Conservation (phyloP, 371 early-diverging fungal genomes). For the Saksenaea oblongispora region DNA sequence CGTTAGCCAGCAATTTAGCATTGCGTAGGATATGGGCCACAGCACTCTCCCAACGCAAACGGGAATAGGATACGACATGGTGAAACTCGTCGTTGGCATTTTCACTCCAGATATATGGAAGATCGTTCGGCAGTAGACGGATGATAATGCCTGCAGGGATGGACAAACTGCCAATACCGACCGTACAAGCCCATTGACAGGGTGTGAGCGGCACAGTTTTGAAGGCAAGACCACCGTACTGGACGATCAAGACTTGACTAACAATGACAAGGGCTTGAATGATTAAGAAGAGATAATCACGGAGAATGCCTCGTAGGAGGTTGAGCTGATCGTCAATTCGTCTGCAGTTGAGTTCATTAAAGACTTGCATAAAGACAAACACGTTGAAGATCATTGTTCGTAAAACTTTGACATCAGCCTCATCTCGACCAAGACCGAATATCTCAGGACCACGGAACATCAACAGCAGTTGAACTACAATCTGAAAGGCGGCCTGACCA, state of each 20-base stretch:
- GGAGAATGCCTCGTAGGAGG: slow-evolving; percentile 69
- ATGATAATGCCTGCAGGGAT: slow-evolving; percentile 75
- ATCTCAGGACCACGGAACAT: slow-evolving; percentile 29
- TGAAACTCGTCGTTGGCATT: slow-evolving; percentile 49
- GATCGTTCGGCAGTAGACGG: slow-evolving; percentile 61
- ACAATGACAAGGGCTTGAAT: slow-evolving; percentile 67
- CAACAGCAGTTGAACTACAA: slow-evolving; percentile 48
- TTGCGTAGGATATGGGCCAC: not conserved
- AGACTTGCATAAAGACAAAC: slow-evolving; percentile 73
- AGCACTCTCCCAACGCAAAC: slow-evolving; percentile 43
- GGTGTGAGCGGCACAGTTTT: slow-evolving; percentile 65
- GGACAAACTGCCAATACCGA: slow-evolving; percentile 72
- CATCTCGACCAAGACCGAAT: slow-evolving; percentile 24
- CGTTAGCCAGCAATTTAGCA: not conserved
- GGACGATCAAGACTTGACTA: slow-evolving; percentile 78
- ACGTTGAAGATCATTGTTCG: slow-evolving; percentile 70
- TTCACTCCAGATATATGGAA: slow-evolving; percentile 31
- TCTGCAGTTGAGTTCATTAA: slow-evolving; percentile 75
- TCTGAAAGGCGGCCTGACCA: slow-evolving; percentile 70
- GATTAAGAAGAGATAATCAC: slow-evolving; percentile 70
- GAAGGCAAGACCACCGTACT: slow-evolving; percentile 84
- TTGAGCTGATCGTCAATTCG: slow-evolving; percentile 74
- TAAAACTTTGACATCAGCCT: slow-evolving; percentile 21
- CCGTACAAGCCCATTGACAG: slow-evolving; percentile 75
- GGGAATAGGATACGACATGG: slow-evolving; percentile 35